Conservation (phyloP, 495 filamentous ascomycete genomes). For the Podospora anserina region DNA sequence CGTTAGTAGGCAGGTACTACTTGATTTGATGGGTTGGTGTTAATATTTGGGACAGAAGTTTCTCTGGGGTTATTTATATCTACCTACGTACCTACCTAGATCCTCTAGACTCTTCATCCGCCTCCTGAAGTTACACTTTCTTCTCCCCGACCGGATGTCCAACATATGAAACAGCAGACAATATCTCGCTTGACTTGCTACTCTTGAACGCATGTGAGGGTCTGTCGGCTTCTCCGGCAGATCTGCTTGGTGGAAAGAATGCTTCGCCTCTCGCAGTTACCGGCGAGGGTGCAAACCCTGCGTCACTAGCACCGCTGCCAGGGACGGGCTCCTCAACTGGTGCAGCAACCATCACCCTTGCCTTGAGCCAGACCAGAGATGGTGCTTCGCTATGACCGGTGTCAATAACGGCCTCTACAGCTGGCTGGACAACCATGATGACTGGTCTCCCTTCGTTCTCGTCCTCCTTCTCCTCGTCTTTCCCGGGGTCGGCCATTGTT, state of each 20-base stretch:
- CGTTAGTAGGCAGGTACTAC: too few species aligned
- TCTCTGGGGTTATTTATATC: too few species aligned
- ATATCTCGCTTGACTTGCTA: too few species aligned
- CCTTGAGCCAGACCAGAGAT: conserved; percentile 9
- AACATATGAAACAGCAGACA: too few species aligned
- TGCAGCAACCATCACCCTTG: conserved; percentile 13
- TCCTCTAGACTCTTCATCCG: too few species aligned
- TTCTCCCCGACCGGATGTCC: too few species aligned
- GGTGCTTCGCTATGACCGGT: neutral
- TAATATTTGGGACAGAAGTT: too few species aligned
- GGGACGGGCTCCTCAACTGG: neutral
- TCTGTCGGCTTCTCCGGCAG: too few species aligned
- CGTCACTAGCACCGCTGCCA: neutral
- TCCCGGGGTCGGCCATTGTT: neutral
- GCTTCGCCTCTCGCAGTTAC: neutral
- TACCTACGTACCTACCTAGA: too few species aligned
- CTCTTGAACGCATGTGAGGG: too few species aligned
- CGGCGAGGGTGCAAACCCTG: neutral
- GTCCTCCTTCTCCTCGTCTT: neutral
- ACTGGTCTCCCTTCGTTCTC: neutral
- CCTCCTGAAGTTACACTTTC: too few species aligned
- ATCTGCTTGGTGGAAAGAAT: neutral
- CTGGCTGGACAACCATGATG: conserved; percentile 15
- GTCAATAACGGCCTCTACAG: neutral
- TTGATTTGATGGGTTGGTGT: too few species aligned